Conservation (phyloP, 768 basidiomycete genomes). For the Strobilomyces dryophilus region DNA sequence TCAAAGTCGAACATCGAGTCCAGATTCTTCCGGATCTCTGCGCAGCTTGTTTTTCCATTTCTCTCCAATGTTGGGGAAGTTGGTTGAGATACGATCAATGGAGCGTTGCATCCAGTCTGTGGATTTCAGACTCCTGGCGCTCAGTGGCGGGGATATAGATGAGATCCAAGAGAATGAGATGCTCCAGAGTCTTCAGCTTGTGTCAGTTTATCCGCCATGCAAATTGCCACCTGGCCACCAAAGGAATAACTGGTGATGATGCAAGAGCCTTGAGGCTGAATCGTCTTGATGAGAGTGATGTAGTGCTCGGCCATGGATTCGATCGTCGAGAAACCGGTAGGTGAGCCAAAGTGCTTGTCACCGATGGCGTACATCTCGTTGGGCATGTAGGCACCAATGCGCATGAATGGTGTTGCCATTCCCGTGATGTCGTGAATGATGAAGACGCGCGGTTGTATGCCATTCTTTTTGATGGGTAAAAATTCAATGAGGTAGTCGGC, state of each 20-base stretch:
- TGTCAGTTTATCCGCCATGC: constrained; percentile 23
- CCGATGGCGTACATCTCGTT: constrained; percentile 33
- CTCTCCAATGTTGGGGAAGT: constrained; percentile 32
- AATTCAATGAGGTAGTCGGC: constrained; percentile 28
- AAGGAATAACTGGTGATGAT: constrained; percentile 27
- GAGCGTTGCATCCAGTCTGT: constrained; percentile 30
- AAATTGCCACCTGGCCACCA: constrained; percentile 28
- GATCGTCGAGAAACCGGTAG: constrained; percentile 26
- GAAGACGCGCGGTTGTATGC: constrained; percentile 24
- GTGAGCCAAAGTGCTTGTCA: constrained; percentile 29
- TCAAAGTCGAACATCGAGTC: constrained; percentile 33
- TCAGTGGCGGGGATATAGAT: constrained; percentile 27
- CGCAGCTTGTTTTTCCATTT: constrained; percentile 29
- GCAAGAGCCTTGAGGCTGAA: constrained; percentile 27
- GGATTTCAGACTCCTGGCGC: constrained; percentile 28
- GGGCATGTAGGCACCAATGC: constrained; percentile 30
- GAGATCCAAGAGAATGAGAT: constrained; percentile 27
- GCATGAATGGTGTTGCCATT: constrained; percentile 32
- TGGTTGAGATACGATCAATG: constrained; percentile 28
- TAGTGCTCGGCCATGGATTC: constrained; percentile 32
- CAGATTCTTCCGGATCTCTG: constrained; percentile 31
- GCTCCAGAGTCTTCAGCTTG: constrained; percentile 20
- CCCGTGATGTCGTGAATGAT: constrained; percentile 31
- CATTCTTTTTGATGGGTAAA: constrained; percentile 31
- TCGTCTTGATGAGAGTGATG: constrained; percentile 25